Evolutionary conservation across 768 basidiomycete genomes (phyloP).

Genomic region (Butyriboletus loyo): DNA sequence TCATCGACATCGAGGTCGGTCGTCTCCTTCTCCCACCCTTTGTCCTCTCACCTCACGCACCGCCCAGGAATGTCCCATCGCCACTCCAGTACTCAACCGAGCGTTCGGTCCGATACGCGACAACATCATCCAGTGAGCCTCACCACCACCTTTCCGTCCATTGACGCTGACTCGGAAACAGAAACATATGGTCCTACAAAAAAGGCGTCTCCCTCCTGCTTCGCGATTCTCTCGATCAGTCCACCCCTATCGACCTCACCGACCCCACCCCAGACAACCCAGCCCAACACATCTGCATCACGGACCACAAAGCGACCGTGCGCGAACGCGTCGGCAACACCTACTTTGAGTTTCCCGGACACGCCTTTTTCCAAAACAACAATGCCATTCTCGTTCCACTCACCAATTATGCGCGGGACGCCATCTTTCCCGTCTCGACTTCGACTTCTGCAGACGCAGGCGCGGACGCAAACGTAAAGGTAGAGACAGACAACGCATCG

Average conservation of each 20-base stretch:
- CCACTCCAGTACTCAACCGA: conserved; percentile 74
- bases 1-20: conserved; percentile 88
- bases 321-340: conserved; percentile 81
- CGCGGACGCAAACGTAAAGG: conserved; percentile 10
- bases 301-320: conserved; percentile 74
- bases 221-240: conserved; percentile 68
- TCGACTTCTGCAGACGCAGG: too few relatives aligned
- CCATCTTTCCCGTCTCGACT: conserved; percentile 50
- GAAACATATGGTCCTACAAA: conserved; percentile 77
- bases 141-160: not conserved
- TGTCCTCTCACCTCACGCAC: not conserved
- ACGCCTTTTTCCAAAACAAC: conserved; percentile 99
- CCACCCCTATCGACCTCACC: conserved; percentile 22
- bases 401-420: conserved; percentile 76
- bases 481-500: not conserved
- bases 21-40: not conserved
- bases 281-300: conserved; percentile 73
- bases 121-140: conserved; percentile 62
- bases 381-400: conserved; percentile 85
- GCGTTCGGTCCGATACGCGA: conserved; percentile 59
- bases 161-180: conserved; percentile 30
- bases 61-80: conserved; percentile 84
- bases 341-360: conserved; percentile 81
- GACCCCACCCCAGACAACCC: conserved; percentile 35
- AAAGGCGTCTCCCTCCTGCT: conserved; percentile 87